These are phyloP conservation scores for Kentomonas sorsogonicus DNA, from an alignment of 208 protist species.

Conservation along the genomic window DNA sequence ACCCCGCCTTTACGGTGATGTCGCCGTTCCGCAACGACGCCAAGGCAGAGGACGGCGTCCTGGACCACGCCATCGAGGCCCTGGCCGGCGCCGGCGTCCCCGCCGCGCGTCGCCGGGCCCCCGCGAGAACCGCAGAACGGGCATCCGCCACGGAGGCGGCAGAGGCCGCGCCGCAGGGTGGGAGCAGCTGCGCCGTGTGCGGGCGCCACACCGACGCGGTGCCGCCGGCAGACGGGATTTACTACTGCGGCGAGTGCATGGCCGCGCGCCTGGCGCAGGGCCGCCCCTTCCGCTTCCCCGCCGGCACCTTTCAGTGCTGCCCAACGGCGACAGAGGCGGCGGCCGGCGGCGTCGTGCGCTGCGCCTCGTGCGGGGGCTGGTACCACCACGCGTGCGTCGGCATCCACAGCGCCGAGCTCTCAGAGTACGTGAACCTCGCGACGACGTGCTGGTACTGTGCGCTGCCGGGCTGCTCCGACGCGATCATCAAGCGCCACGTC, in stretches of 20 bases:
- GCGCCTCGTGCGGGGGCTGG: slow-evolving; percentile 58
- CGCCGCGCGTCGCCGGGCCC: background rate
- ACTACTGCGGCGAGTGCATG: slow-evolving; percentile 51
- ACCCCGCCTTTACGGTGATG: slow-evolving; percentile 59
- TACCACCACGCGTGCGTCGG: slow-evolving; percentile 74
- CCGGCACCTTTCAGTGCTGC: slow-evolving; percentile 82
- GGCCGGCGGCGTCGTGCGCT: slow-evolving; percentile 64
- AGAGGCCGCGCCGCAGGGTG: background rate
- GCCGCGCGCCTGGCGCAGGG: slow-evolving; percentile 15
- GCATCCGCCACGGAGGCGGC: no score
- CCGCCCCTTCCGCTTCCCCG: slow-evolving; percentile 29
- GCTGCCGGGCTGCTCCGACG: slow-evolving; percentile 67
- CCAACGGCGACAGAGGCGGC: slow-evolving; percentile 59
- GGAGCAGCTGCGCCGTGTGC: slow-evolving; percentile 45
- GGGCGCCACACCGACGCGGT: slow-evolving; percentile 20
- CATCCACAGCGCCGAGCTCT: slow-evolving; percentile 40
- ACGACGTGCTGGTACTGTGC: slow-evolving; percentile 85
- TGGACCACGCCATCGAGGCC: slow-evolving; percentile 48
- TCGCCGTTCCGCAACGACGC: slow-evolving; percentile 66
- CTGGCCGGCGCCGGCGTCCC: slow-evolving; percentile 18
- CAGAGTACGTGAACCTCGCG: slow-evolving; percentile 57
- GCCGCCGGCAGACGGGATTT: slow-evolving; percentile 59
- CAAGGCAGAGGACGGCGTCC: slow-evolving; percentile 33
- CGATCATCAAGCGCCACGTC: no score
- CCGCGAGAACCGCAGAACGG: no score